Base-by-base conservation (phyloP, 495 filamentous ascomycete genomes). In the Neurospora intermedia region DNA sequence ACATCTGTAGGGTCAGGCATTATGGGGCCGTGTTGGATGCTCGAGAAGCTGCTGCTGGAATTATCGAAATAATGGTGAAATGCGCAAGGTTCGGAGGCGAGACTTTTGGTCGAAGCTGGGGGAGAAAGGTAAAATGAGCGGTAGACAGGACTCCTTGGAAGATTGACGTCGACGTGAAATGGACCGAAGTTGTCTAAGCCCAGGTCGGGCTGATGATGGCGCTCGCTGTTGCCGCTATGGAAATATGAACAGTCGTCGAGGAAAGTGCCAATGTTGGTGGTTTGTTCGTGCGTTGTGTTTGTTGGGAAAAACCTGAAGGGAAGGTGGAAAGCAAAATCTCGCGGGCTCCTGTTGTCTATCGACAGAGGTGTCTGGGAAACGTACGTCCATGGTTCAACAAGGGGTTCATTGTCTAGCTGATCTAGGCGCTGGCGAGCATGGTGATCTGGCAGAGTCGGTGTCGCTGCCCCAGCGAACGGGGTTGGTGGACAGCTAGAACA, bases 101-200 rank as follows among this genome's bases (percentile, higher is more conserved):
- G 59, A 72, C 77, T 80, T 15, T 75, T 77, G 7, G 77, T 78
- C 35, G 79, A 78, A 39, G 76, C 69, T 74, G 80, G 74, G 10
- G 78, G 77, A 31, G 80, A 78, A 18, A 76, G 43, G 74, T 75
- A 81, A 41, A 81, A 81, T 41, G 77, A 78, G 73, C 72, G 69
- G 71, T 70, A 71, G 38, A 73, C 75, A 15, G 70, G 59, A 42
- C 46, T 62, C 54, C 54, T 66, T 66, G 54, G 27, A 66, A 66
- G 54, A 66, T 66, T 15, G 54, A 35, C 54, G 54, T 38, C 54
- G 35, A 66, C 11, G 54, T 66, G 54, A 18, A 35, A 35, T 35
- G 54, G 54, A 62, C 54, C 23, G 54, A 62, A 62, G 13, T 66
- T 27, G 54, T 66, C 27, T 66, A 66, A 27, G 54, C 31, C 54